Evolutionary conservation across 495 filamentous ascomycete species (phyloP).

Genomic region (Penicillium crystallinum): DNA sequence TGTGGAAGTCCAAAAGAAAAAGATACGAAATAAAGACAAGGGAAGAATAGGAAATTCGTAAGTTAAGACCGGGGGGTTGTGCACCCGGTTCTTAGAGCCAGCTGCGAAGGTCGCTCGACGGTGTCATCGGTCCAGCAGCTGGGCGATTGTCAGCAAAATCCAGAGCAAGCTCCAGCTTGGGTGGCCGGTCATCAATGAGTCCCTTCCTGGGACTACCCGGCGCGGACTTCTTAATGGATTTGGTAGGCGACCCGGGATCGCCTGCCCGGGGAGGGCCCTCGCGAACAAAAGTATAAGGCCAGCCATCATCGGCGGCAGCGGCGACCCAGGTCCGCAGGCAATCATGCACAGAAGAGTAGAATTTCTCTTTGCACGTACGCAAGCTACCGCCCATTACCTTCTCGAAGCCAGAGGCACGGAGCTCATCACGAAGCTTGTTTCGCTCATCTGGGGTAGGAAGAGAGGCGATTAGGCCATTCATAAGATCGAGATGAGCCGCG

Average conservation of each 20-base stretch:
- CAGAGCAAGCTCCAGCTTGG: slow-evolving; percentile 36
- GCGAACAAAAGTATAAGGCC: slow-evolving; percentile 71
- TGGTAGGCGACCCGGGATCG: slow-evolving; percentile 36
- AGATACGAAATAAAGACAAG: slow-evolving; percentile 16
- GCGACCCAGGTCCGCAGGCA: slow-evolving; percentile 84
- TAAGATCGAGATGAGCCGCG: slow-evolving; percentile 81
- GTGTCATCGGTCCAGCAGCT: slow-evolving; percentile 14
- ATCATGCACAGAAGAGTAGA: slow-evolving; percentile 87
- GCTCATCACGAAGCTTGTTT: slow-evolving; percentile 69
- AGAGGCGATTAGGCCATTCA: slow-evolving; percentile 88
- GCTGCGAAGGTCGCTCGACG: slow-evolving; percentile 31
- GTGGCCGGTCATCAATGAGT: slow-evolving; percentile 36
- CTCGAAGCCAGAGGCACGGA: slow-evolving; percentile 86
- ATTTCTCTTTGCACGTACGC: slow-evolving; percentile 93
- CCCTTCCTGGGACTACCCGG: slow-evolving; percentile 38
- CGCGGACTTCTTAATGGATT: slow-evolving; percentile 36
- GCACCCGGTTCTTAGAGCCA: slow-evolving; percentile 31
- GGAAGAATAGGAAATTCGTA: slow-evolving; percentile 20
- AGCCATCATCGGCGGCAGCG: slow-evolving; percentile 80
- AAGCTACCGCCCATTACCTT: slow-evolving; percentile 78
- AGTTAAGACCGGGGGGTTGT: not conserved
- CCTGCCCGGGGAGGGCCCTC: slow-evolving; percentile 55
- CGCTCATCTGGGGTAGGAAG: slow-evolving; percentile 66
- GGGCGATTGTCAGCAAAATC: slow-evolving; percentile 26
- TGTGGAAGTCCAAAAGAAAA: slow-evolving; percentile 9